These are phyloP conservation scores for Colletotrichum tofieldiae DNA, from an alignment of 2,329 filamentous ascomycete genomes.

Conservation along the genomic window DNA sequence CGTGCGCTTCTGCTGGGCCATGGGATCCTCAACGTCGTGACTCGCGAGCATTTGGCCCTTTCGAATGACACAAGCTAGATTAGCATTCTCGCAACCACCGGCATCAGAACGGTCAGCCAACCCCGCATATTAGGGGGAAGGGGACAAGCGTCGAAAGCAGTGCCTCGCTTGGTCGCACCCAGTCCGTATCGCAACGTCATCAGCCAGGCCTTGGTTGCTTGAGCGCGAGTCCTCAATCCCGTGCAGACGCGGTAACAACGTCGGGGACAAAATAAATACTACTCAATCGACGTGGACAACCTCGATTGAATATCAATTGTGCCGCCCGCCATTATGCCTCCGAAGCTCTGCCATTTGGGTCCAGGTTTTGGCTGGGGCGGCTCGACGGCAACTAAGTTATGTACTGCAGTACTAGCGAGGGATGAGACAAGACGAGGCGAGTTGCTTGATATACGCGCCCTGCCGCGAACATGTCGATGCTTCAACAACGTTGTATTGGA, in stretches of 20 bases:
- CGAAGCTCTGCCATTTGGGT: neutral
- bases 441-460: neutral
- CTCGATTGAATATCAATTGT: neutral
- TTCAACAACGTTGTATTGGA: too few relatives aligned
- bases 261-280: too few relatives aligned
- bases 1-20: neutral
- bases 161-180: too few relatives aligned
- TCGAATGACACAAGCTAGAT: neutral
- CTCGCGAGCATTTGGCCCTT: neutral
- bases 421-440: neutral
- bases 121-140: neutral
- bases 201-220: too few relatives aligned
- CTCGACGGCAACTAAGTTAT: neutral
- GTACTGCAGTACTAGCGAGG: neutral
- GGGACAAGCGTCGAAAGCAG: too few relatives aligned
- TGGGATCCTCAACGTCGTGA: neutral
- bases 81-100: neutral
- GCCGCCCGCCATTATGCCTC: neutral
- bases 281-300: neutral
- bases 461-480: neutral
- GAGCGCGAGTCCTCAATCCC: neutral
- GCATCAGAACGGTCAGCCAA: too few relatives aligned
- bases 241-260: neutral
- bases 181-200: constrained; percentile 6
- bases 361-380: neutral